phyloP scores from a whole-genome alignment of 75 land plant genomes.

The Cryptomeria japonica region DNA sequence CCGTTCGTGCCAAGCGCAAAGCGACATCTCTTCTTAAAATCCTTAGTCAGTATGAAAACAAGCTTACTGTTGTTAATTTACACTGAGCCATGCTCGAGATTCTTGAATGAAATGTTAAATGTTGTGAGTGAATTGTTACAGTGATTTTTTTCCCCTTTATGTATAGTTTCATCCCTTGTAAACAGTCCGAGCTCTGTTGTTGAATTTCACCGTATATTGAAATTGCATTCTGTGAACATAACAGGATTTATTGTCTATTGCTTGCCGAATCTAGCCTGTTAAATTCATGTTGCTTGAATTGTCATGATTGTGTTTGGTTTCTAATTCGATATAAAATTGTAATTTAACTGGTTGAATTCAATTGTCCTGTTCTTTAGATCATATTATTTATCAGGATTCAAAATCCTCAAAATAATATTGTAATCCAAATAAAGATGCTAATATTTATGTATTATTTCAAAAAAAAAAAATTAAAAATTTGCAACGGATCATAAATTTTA shows the following conservation, averaged over 20 bases:
- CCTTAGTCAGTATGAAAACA: conserved; percentile 17
- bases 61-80: background rate
- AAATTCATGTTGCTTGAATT: background rate
- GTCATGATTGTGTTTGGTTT: too few relatives aligned
- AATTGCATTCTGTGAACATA: background rate
- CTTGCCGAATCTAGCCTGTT: background rate
- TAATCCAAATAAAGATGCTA: too few relatives aligned
- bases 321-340: too few relatives aligned
- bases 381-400: too few relatives aligned
- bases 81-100: background rate
- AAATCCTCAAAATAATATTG: too few relatives aligned
- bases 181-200: background rate
- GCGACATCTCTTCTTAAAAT: conserved; percentile 51
- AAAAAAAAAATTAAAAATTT: too few relatives aligned
- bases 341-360: too few relatives aligned
- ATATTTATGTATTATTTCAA: too few relatives aligned
- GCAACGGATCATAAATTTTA: too few relatives aligned
- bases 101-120: background rate
- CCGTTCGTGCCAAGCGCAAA: conserved; percentile 50
- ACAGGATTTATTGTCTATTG: background rate
- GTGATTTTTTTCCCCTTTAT: background rate
- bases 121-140: too few relatives aligned
- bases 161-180: background rate
- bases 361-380: too few relatives aligned
- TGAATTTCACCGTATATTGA: background rate